Evolutionary conservation across 2,329 filamentous ascomycete species (phyloP).

Genomic region (Calonectria multiphialidica): DNA sequence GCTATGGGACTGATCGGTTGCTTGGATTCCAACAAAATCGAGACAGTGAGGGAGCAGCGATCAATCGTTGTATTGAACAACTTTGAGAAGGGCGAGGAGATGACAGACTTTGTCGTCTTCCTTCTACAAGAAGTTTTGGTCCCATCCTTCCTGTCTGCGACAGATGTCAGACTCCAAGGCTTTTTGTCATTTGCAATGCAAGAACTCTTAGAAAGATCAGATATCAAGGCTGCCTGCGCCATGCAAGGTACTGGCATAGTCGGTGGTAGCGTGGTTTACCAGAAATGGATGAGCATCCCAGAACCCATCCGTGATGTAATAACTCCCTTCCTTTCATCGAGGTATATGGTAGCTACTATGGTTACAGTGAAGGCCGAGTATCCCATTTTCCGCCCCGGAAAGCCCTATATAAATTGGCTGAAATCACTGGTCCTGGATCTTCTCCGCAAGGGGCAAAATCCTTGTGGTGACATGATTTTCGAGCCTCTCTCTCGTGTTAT

Average conservation of each 20-base stretch:
- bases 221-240: conserved; percentile 71
- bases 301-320: conserved; percentile 83
- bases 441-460: conserved; percentile 80
- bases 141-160: conserved; percentile 90
- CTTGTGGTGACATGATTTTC: conserved; percentile 83
- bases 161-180: conserved; percentile 87
- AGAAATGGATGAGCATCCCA: conserved; percentile 83
- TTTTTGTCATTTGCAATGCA: conserved; percentile 97
- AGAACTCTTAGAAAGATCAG: conserved; percentile 83
- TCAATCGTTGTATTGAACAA: conserved; percentile 92
- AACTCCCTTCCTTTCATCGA: conserved; percentile 89
- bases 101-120: conserved; percentile 86
- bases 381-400: conserved; percentile 79
- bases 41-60: conserved; percentile 80
- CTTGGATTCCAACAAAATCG: conserved; percentile 90
- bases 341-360: conserved; percentile 79
- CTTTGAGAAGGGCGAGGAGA: conserved; percentile 82
- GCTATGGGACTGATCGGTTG: conserved; percentile 92
- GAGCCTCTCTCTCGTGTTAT: conserved; percentile 85
- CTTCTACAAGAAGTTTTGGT: conserved; percentile 90
- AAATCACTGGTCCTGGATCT: conserved; percentile 85
- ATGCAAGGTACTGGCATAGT: conserved; percentile 53
- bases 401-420: conserved; percentile 85
- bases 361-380: conserved; percentile 71
- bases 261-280: conserved; percentile 71